These are phyloP conservation scores for Aspergillus glaucus DNA, from an alignment of 2,329 filamentous ascomycete species.

Conservation along the genomic window DNA sequence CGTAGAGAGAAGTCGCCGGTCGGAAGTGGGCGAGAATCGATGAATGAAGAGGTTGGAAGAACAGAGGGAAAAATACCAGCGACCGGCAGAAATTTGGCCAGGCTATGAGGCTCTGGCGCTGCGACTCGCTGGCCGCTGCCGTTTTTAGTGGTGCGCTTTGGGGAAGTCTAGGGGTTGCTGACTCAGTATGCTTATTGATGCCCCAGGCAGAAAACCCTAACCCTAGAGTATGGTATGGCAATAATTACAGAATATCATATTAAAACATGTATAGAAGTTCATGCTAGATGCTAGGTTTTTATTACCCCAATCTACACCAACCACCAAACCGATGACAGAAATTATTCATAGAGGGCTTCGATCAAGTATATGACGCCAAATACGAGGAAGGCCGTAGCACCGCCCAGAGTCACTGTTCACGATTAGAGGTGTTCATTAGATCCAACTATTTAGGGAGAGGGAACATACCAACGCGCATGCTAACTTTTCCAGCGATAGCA, in stretches of 20 bases:
- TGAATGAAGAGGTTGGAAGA: background rate
- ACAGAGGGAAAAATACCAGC: background rate
- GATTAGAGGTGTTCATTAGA: constrained; percentile 17
- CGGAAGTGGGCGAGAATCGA: too few relatives aligned
- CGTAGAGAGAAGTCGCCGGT: too few relatives aligned
- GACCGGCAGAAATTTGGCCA: background rate
- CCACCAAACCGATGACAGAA: background rate
- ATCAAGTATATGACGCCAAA: constrained; percentile 90
- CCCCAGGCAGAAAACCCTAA: background rate
- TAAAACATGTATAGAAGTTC: too few relatives aligned
- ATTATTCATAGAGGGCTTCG: constrained; percentile 59
- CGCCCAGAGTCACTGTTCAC: constrained; percentile 75
- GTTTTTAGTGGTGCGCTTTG: too few relatives aligned
- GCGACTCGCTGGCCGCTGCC: too few relatives aligned
- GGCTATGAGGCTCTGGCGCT: too few relatives aligned
- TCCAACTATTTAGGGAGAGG: background rate
- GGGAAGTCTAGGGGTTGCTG: background rate
- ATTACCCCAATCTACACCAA: too few relatives aligned
- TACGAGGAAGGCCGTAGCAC: constrained; percentile 79
- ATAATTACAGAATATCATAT: background rate
- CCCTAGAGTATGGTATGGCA: background rate
- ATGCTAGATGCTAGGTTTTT: too few relatives aligned
- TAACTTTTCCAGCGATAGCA: constrained; percentile 88
- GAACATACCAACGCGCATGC: constrained; percentile 86
- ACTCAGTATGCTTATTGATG: background rate